Conservation (phyloP, 306 rosid species). For the Cucurbita moschata region DNA sequence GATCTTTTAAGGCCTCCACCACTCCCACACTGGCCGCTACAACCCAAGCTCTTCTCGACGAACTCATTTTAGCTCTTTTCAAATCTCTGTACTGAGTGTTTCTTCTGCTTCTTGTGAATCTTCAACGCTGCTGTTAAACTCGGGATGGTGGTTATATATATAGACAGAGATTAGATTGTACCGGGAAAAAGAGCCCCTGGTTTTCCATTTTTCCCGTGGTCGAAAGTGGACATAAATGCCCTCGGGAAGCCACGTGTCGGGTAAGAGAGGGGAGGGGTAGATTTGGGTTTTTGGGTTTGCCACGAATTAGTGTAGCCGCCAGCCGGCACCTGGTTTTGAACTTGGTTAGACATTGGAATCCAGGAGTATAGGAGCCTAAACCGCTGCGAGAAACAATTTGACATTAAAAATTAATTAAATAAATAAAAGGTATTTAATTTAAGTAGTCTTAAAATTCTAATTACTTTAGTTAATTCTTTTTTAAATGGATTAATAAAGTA, state of each 20-base stretch:
- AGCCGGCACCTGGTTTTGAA: not conserved
- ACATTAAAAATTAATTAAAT: too few species aligned
- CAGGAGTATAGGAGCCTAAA: not conserved
- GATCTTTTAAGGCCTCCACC: conserved; percentile 26
- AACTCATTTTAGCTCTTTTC: conserved; percentile 3
- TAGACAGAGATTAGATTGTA: not conserved
- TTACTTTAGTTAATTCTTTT: too few species aligned
- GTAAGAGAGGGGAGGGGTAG: not conserved
- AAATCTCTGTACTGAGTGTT: not conserved
- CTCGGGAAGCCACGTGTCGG: not conserved
- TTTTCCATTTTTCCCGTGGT: not conserved
- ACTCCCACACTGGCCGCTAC: conserved; percentile 24
- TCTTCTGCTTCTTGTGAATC: not conserved
- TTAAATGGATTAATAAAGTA: too few species aligned
- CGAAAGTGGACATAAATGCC: not conserved
- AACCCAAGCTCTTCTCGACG: conserved; percentile 10
- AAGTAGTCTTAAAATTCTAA: too few species aligned
- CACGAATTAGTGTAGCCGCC: too few species aligned
- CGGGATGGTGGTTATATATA: not conserved
- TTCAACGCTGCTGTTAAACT: not conserved
- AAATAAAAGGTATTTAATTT: too few species aligned
- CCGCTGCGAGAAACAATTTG: not conserved
- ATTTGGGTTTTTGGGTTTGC: not conserved
- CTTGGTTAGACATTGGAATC: not conserved
- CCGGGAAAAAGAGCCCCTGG: not conserved